Evolutionary conservation across 2,329 filamentous ascomycete species (phyloP), one percentile per base, ranked within the genome.

Genomic region (Berkeleyomyces rouxiae): DNA sequence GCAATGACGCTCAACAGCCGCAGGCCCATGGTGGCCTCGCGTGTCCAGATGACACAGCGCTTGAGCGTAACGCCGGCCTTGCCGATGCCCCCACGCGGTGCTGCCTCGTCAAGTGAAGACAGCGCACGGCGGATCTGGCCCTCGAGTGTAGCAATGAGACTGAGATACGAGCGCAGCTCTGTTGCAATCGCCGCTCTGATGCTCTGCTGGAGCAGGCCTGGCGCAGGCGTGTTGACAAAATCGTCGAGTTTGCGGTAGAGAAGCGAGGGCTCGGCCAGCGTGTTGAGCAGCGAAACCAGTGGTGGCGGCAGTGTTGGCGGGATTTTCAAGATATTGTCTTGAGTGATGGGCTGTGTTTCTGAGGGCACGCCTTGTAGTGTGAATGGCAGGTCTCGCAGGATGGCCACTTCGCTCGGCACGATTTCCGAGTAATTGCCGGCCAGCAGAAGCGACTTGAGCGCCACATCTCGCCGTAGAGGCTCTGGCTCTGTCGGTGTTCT

Each of bases 11-110:
- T 95, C 87, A 99, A 91, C 62, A 99, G 77, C 13, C 93, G 84
- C 67, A 99, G 74, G 0, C 91, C 93, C 86, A 97, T 95, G 0
- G 93, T 99, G 5, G 93, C 90, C 72, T 99, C 95, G 67, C 92
- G 83, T 7, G 91, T 97, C 95, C 95, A 99, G 33, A 99, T 87
- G 2, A 99, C 87, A 69, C 92, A 97, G 71, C 93, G 81, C 72
- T 97, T 97, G 59, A 99, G 76, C 0, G 93, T 99, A 11, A 99
- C 92, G 1, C 91, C 90, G 0, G 88, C 86, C 68, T 91, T 93
- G 4, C 89, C 86, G 61, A 95, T 83, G 1, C 86, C 86, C 53
- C 82, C 81, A 57, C 85, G 79, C 2, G 87, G 82, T 3, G 82
- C 81, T 1, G 77, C 76, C 60, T 87, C 83, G 66, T 88, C 83